Base-by-base conservation (phyloP, 2,329 filamentous ascomycete species). In the Hypoxylon rubiginosum region DNA sequence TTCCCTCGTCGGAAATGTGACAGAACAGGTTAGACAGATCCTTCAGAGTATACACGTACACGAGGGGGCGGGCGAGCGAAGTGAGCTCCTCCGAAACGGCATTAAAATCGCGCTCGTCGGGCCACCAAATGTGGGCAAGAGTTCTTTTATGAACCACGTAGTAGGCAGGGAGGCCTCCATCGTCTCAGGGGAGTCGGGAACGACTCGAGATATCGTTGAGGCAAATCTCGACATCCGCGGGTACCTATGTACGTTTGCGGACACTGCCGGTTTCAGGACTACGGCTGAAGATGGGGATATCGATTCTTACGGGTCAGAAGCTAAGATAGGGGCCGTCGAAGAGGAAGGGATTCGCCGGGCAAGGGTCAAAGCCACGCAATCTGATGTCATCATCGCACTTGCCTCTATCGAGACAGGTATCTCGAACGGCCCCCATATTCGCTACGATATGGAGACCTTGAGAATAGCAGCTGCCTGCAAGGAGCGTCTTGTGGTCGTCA, bases 101-200 rank as follows among this genome's bases (percentile, higher is more conserved):
- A 97, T 99, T 70, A 89, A 88, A 60, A 88, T 99, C 64, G 92
- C 95, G 1, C 83, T 99, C 2, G 83, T 99, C 0, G 96, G 96
- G 0, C 93, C 94, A 6, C 96, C 96, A 0, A 99, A 99, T 74
- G 94, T 91, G 0, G 96, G 96, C 13, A 99, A 99, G 79, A 97
- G 94, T 77, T 97, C 94, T 13, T 80, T 99, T 64, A 88, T 99
- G 79, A 99, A 99, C 76, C 84, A 90, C 21, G 87, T 99, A 54
- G 93, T 97, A 2, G 95, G 96, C 0, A 86, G 94, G 56, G 95
- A 98, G 77, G 96, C 96, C 2, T 97, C 94, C 3, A 99, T 99
- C 73, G 96, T 99, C 7, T 97, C 94, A 48, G 86, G 89, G 0
- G 94, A 98, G 80, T 94, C 94, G 41, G 96, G 96, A 0, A 99